These are phyloP conservation scores for Cutaneotrichosporon sp. DNA, from an alignment of 1,284 basidiomycete genomes.

Conservation along the genomic window DNA sequence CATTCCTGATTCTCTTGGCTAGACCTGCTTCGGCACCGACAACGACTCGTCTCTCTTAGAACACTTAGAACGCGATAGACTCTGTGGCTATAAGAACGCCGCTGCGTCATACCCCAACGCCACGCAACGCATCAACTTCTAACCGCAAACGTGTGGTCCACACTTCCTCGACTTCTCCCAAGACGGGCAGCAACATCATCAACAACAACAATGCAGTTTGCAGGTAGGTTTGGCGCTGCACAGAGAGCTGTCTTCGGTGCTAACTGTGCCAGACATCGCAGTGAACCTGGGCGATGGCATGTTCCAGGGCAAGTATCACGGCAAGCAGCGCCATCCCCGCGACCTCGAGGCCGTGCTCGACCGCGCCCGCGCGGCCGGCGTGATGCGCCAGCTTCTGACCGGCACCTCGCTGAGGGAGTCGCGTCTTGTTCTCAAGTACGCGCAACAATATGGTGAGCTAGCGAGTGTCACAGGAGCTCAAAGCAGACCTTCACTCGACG, in stretches of 20 bases:
- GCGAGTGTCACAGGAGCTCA: not conserved
- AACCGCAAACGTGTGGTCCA: conserved; percentile 1
- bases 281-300: conserved; percentile 58
- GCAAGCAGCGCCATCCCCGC: conserved; percentile 59
- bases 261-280: conserved; percentile 54
- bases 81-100: not conserved
- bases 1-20: not conserved
- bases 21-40: conserved; percentile 2
- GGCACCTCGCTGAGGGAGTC: conserved; percentile 74
- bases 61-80: not conserved
- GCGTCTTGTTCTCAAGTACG: conserved; percentile 63
- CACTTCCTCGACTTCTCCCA: not conserved
- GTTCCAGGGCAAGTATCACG: conserved; percentile 57
- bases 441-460: conserved; percentile 61
- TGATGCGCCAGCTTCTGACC: conserved; percentile 77
- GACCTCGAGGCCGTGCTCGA: conserved; percentile 67
- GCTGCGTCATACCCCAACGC: not conserved
- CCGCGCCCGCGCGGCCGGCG: conserved; percentile 66
- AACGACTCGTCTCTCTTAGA: not conserved
- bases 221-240: conserved; percentile 11
- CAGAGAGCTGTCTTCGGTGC: not conserved
- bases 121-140: no score
- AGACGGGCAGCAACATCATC: not conserved
- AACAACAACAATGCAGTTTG: conserved; percentile 20
- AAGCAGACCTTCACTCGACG: conserved; percentile 68